These are phyloP conservation scores for Pleurotus tuoliensis DNA, from an alignment of 768 basidiomycete species.

Conservation along the genomic window DNA sequence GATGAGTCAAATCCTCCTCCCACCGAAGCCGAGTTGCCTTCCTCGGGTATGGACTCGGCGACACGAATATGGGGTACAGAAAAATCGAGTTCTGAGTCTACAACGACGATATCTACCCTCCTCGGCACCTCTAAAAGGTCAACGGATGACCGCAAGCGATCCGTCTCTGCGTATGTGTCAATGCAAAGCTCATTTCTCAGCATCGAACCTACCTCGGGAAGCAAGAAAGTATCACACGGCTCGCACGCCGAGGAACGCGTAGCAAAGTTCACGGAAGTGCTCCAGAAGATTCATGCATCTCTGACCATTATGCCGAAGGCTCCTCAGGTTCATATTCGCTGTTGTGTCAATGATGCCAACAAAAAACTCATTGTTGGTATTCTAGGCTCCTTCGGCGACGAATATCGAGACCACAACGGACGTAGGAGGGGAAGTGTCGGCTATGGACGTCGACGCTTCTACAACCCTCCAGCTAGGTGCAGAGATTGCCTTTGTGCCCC, in stretches of 20 bases:
- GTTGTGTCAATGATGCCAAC: no score
- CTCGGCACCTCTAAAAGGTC: background rate
- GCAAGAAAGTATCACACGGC: no score
- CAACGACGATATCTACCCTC: background rate
- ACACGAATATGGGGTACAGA: background rate
- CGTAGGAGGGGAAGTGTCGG: constrained; percentile 15
- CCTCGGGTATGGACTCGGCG: background rate
- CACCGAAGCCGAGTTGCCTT: background rate
- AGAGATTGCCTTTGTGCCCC: constrained; percentile 79
- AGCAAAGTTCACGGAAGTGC: constrained; percentile 46
- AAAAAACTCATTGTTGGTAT: no score
- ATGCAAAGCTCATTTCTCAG: constrained; percentile 41
- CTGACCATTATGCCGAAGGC: constrained; percentile 56
- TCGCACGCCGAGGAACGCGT: background rate
- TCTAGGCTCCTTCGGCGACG: background rate
- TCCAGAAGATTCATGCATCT: constrained; percentile 64
- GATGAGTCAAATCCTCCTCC: no score
- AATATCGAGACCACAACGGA: background rate
- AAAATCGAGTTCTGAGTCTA: background rate
- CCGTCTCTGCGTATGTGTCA: constrained; percentile 25
- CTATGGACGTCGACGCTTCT: constrained; percentile 4
- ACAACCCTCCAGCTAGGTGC: constrained; percentile 39
- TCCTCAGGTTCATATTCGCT: constrained; percentile 31
- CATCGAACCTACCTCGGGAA: no score
- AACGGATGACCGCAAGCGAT: constrained; percentile 8